Conservation (phyloP, 768 basidiomycete genomes). For the Cyclocybe cylindracea region DNA sequence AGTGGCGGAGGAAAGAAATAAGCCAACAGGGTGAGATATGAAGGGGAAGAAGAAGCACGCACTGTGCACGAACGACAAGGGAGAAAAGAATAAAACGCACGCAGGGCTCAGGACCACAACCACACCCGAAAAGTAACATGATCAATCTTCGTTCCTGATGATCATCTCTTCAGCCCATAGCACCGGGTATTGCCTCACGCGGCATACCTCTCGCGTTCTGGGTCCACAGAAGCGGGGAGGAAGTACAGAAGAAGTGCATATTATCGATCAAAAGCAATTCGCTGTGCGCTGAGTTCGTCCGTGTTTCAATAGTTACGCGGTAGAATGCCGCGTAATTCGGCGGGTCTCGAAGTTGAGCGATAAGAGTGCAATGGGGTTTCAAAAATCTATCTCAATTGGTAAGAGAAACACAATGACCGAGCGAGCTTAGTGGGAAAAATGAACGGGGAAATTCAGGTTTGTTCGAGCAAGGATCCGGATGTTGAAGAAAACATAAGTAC, state of each 20-base stretch:
- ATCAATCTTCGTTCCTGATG: conserved; percentile 15
- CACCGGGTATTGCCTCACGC: conserved; percentile 1
- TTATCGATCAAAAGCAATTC: too few relatives aligned
- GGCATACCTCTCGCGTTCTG: neutral
- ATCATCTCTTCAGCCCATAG: neutral
- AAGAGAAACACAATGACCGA: conserved; percentile 9
- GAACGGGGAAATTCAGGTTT: conserved; percentile 18
- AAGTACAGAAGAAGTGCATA: too few relatives aligned
- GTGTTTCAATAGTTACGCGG: too few relatives aligned
- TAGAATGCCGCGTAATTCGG: too few relatives aligned
- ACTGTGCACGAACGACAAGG: neutral
- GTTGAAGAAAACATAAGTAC: conserved; percentile 43
- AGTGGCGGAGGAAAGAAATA: neutral
- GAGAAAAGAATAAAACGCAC: neutral
- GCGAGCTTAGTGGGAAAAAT: conserved; percentile 8
- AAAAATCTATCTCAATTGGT: conserved; percentile 20
- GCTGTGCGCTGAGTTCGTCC: too few relatives aligned
- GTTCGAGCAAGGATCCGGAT: conserved; percentile 23
- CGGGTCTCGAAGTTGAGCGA: conserved; percentile 1
- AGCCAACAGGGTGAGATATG: too few relatives aligned
- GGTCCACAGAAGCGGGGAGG: too few relatives aligned
- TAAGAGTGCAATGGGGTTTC: conserved; percentile 9
- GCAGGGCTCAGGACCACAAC: neutral
- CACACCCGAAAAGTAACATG: neutral
- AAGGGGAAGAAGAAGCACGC: too few relatives aligned